Base-by-base conservation (phyloP, 2,329 filamentous ascomycete species). In the Cordyceps sp. region DNA sequence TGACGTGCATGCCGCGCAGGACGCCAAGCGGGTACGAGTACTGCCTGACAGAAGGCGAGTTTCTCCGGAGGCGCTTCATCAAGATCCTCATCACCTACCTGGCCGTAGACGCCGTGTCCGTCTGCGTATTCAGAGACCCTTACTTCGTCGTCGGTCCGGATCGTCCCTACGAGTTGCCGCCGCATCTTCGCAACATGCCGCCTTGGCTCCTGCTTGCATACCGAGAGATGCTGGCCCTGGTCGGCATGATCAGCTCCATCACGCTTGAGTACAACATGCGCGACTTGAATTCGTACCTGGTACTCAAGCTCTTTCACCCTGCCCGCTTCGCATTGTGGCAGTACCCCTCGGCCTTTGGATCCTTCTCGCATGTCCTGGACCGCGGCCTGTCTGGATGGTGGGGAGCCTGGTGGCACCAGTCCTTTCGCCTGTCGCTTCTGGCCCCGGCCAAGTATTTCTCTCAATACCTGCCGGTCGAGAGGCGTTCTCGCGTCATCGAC, bases 361-460 rank as follows among this genome's bases (percentile, higher is more conserved):
- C 59, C 14, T 57, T 66, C 34, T 43, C 44, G 0, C 54, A 61
- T 19, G 61, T 86, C 2, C 53, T 76, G 9, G 70, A 84, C 38
- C 62, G 71, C 36, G 86, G 88, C 0, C 60, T 94, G 2, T 65
- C 69, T 1, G 86, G 85, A 1, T 78, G 78, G 55, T 96, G 86
- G 88, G 76, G 80, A 28, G 64, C 62, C 17, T 88, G 74, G 66
- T 94, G 88, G 88, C 88, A 96, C 52, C 86, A 94, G 54, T 76
- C 78, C 3, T 92, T 93, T 56, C 77, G 85, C 1, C 66, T 73
- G 34, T 73, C 69, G 3, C 85, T 88, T 46, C 55, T 69, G 24
- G 66, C 73, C 5, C 76, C 78, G 0, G 57, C 65, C 0, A 52
- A 51, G 2, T 68, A 59, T 44, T 43, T 78, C 35, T 48, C 53